Percentiles rank a stretch among this genome's conserved stretches.
phyloP scores from a whole-genome alignment of 768 basidiomycete genomes.

The Tricholoma flavovirens region DNA sequence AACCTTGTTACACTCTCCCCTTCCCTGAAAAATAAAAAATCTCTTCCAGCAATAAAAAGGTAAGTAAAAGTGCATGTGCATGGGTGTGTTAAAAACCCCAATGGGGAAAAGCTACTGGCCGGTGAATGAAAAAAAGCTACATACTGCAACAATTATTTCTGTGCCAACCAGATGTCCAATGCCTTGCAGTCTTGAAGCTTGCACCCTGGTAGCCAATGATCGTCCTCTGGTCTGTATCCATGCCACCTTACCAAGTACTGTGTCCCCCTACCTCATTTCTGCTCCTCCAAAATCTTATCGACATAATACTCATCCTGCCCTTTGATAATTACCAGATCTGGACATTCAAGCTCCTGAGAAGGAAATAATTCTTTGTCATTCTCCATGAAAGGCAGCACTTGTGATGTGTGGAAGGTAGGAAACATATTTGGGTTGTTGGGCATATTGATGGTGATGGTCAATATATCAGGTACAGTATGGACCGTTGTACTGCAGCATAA shows the following conservation, averaged over 20 bases:
- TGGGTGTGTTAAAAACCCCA: neutral
- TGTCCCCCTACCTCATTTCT: neutral
- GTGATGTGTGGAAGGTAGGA: neutral
- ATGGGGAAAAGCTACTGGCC: neutral
- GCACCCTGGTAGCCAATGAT: neutral
- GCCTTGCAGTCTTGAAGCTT: constrained; percentile 19
- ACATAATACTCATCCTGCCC: neutral
- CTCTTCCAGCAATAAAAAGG: neutral
- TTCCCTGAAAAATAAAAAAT: neutral
- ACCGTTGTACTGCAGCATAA: neutral
- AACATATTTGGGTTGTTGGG: neutral
- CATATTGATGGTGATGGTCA: neutral
- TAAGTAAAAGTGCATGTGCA: neutral
- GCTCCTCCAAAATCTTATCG: neutral
- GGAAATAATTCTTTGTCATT: neutral
- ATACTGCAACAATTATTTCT: neutral
- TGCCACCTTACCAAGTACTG: neutral
- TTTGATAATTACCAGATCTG: neutral
- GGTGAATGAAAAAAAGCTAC: neutral
- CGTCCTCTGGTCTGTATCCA: too few relatives aligned
- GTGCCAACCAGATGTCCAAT: constrained; percentile 16
- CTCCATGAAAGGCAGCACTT: neutral
- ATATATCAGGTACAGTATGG: neutral
- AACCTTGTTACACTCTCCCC: neutral
- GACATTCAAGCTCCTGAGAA: neutral